Conservation (phyloP, 2,329 filamentous ascomycete species). For the Esteya vermicola region DNA sequence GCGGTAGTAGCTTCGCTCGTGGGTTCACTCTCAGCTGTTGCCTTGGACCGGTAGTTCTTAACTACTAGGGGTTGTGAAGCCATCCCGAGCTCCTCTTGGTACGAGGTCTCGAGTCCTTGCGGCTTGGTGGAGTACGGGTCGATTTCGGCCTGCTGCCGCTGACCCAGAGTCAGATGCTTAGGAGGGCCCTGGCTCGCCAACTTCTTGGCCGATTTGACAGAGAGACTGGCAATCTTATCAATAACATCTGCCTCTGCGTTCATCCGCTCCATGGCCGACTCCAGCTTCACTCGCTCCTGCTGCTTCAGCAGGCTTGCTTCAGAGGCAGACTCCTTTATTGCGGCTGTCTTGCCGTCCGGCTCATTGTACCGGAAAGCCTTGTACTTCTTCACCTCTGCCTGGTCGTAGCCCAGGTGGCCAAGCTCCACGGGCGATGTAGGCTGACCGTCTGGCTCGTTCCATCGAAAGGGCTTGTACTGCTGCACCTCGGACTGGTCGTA, state of each 20-base stretch:
- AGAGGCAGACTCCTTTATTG: slow-evolving; percentile 1
- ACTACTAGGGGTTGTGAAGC: slow-evolving; percentile 21
- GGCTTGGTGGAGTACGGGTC: slow-evolving; percentile 26
- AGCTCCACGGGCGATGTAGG: neutral
- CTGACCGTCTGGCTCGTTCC: slow-evolving; percentile 10
- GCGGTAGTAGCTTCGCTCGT: neutral
- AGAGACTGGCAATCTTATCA: slow-evolving; percentile 14
- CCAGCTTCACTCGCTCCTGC: slow-evolving; percentile 14
- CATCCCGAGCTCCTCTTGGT: slow-evolving; percentile 26
- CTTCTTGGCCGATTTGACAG: slow-evolving; percentile 12
- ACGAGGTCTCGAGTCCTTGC: slow-evolving; percentile 33
- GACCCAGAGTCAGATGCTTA: neutral
- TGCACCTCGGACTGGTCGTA: slow-evolving; percentile 8
- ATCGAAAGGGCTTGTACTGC: slow-evolving; percentile 11
- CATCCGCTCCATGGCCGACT: slow-evolving; percentile 16
- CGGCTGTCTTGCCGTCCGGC: slow-evolving; percentile 12
- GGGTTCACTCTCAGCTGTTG: neutral
- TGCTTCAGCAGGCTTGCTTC: too few relatives aligned
- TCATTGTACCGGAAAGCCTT: slow-evolving; percentile 21
- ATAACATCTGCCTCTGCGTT: slow-evolving; percentile 16
- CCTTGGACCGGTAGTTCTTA: slow-evolving; percentile 12
- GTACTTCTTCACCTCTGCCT: slow-evolving; percentile 22
- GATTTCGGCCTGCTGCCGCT: slow-evolving; percentile 3
- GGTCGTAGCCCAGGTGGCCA: slow-evolving; percentile 18
- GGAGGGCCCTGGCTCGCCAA: neutral